These are phyloP conservation scores for Syzygium oleosum DNA, from an alignment of 345 rosid species.

Conservation along the genomic window DNA sequence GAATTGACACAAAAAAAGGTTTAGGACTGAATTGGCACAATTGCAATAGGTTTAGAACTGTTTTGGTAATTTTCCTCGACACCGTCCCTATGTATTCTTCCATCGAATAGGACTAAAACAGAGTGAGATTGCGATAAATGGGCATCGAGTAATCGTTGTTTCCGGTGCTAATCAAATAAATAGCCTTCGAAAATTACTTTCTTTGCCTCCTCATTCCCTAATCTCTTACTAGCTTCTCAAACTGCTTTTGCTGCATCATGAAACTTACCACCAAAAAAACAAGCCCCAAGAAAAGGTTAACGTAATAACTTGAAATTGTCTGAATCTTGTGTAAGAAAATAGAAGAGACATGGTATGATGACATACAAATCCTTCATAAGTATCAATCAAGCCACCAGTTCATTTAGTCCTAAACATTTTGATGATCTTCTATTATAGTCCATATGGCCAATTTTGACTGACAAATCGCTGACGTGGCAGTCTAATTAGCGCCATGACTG, in stretches of 20 bases:
- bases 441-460: too few relatives aligned
- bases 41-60: too few relatives aligned
- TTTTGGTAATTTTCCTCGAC: background rate
- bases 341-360: background rate
- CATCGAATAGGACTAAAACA: background rate
- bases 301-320: background rate
- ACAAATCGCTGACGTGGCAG: too few relatives aligned
- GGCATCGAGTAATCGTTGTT: background rate
- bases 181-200: background rate
- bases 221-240: background rate
- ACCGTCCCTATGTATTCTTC: background rate
- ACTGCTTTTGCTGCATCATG: background rate
- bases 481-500: too few relatives aligned
- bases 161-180: background rate
- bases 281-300: background rate
- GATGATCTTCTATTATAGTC: too few relatives aligned
- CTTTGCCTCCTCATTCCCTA: background rate
- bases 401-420: background rate
- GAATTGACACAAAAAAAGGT: too few relatives aligned
- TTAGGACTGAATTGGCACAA: too few relatives aligned
- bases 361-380: conserved; percentile 27
- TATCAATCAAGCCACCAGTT: conserved; percentile 36
- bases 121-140: background rate
- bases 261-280: background rate
- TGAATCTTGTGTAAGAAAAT: background rate